phyloP scores from a whole-genome alignment of 805 yeast species.

The Yarrowia keelungensis region DNA sequence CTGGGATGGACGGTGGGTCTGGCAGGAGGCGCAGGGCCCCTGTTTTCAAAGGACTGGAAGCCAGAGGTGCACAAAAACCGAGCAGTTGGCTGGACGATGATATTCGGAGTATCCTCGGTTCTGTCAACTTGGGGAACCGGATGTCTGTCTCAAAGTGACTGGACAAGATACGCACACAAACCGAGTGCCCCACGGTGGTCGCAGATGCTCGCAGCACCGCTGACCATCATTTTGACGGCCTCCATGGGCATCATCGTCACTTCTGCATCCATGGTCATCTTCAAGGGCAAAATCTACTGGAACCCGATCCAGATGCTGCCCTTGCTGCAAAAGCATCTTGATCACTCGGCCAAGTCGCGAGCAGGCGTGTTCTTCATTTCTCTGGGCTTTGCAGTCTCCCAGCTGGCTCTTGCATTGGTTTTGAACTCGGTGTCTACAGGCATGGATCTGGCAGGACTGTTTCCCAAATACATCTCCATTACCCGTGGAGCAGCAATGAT shows the following conservation, averaged over 20 bases:
- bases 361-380: constrained; percentile 59
- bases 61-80: constrained; percentile 47
- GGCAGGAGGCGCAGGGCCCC: constrained; percentile 43
- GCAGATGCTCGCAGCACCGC: constrained; percentile 50
- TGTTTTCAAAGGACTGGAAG: constrained; percentile 40
- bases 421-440: constrained; percentile 58
- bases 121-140: constrained; percentile 54
- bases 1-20: constrained; percentile 46
- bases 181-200: constrained; percentile 54
- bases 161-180: constrained; percentile 53
- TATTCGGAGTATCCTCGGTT: constrained; percentile 53
- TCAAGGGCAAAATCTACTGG: constrained; percentile 55
- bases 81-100: constrained; percentile 52
- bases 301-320: constrained; percentile 54
- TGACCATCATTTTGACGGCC: constrained; percentile 56
- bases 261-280: constrained; percentile 54
- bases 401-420: constrained; percentile 42
- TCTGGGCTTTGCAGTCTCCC: constrained; percentile 39
- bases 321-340: constrained; percentile 52
- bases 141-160: constrained; percentile 55
- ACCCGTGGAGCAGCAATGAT: constrained; percentile 57
- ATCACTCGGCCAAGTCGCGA: constrained; percentile 53
- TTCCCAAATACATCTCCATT: constrained; percentile 55
- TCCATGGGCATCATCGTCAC: constrained; percentile 57
- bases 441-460: constrained; percentile 58